Percentiles rank a stretch among this genome's conserved stretches.
phyloP scores from a whole-genome alignment of 169 alveolate genomes.

The Plasmodium ovale region DNA sequence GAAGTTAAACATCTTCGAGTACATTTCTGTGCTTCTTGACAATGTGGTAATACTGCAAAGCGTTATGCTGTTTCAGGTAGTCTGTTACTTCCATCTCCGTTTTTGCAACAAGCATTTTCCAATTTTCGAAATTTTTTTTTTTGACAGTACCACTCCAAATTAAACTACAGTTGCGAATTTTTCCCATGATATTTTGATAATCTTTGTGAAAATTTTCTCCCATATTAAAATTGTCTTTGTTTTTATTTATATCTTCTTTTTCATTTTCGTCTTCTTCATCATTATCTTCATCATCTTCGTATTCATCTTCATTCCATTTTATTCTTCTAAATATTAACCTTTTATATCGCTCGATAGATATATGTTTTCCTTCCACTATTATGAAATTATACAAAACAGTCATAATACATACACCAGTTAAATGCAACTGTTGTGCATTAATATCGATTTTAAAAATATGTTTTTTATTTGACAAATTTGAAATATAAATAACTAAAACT shows the following conservation, averaged over 20 bases:
- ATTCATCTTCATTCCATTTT: conserved; percentile 83
- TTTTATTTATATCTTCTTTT: conserved; percentile 7
- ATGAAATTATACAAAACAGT: conserved; percentile 55
- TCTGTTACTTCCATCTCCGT: conserved; percentile 64
- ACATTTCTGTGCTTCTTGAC: conserved; percentile 51
- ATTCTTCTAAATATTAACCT: conserved; percentile 84
- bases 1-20: conserved; percentile 7
- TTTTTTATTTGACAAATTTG: conserved; percentile 79
- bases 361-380: conserved; percentile 77
- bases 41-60: conserved; percentile 64
- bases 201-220: conserved; percentile 57
- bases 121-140: conserved; percentile 81
- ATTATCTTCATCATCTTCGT: conserved; percentile 45
- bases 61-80: conserved; percentile 40
- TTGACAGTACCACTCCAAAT: conserved; percentile 87
- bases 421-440: conserved; percentile 92
- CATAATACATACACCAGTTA: conserved; percentile 91
- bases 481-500: conserved; percentile 82
- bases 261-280: conserved; percentile 2
- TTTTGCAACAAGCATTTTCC: conserved; percentile 80
- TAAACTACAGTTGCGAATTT: conserved; percentile 83
- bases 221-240: neutral
- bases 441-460: conserved; percentile 86
- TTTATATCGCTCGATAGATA: conserved; percentile 83
- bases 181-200: neutral